Evolutionary conservation across 2,329 filamentous ascomycete species (phyloP).

Genomic region (Cladosporium phlei): DNA sequence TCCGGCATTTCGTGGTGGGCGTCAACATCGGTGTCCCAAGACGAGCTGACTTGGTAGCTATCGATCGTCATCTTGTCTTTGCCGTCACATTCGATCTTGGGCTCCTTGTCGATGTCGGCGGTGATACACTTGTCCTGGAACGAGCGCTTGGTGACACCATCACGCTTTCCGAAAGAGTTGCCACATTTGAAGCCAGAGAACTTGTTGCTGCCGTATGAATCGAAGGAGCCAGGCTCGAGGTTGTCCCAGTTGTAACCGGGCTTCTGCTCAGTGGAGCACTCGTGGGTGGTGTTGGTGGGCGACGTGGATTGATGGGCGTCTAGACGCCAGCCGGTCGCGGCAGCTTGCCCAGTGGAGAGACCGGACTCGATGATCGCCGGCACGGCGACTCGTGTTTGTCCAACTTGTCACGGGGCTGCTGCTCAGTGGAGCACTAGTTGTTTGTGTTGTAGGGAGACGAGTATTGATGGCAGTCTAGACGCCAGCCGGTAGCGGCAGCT

Average conservation of each 20-base stretch:
- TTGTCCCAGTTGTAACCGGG: constrained; percentile 67
- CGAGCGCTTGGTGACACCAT: constrained; percentile 45
- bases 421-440: constrained; percentile 70
- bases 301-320: constrained; percentile 55
- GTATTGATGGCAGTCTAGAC: constrained; percentile 51
- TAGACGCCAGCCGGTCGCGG: constrained; percentile 47
- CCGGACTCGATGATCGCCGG: constrained; percentile 24
- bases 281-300: constrained; percentile 70
- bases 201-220: constrained; percentile 64
- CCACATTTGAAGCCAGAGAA: constrained; percentile 71
- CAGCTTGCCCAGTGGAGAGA: constrained; percentile 43
- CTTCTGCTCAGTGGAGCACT: constrained; percentile 67
- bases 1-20: constrained; percentile 86
- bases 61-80: constrained; percentile 67
- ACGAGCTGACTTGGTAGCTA: constrained; percentile 66
- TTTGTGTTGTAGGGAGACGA: constrained; percentile 65
- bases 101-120: constrained; percentile 42
- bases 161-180: constrained; percentile 57
- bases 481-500: constrained; percentile 47
- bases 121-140: constrained; percentile 41
- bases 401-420: constrained; percentile 70
- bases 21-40: constrained; percentile 73
- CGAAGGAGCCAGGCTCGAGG: constrained; percentile 58
- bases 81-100: constrained; percentile 42
- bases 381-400: constrained; percentile 51